Base-by-base conservation (phyloP, 2,329 filamentous ascomycete species). In the Cadophora gregata region DNA sequence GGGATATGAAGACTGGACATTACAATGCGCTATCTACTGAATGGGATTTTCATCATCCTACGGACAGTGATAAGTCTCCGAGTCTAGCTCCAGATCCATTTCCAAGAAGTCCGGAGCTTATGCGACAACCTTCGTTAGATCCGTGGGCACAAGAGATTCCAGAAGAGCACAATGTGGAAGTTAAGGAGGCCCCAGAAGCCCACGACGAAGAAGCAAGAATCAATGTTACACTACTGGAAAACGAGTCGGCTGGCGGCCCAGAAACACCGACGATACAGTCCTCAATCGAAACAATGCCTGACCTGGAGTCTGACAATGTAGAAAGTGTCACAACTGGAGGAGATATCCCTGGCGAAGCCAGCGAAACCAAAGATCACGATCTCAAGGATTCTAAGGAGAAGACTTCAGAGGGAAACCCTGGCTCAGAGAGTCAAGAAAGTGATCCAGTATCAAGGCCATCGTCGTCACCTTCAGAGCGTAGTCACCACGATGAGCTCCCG, bases 381-480 rank as follows among this genome's bases (percentile, higher is more conserved):
- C 12, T n/a, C 8, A 19, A 27, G 29, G 29, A 33, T 31, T n/a
- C 33, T 25, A 2, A 10, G 12, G 47, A 42, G 16, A 36, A 21
- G 16, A 21, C 47, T 29, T 24, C 50, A 42, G 63, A 63, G 48
- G 67, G 51, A 60, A 61, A 62, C 50, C 31, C 33, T 21, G 38
- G n/a, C 16, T 31, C 38, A 63, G 58, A 64, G 53, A 65, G 38
- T 38, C 59, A 59, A 56, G 69, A 72, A 25, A 62, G 60, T 29
- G 70, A 69, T 47, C 59, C 51, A 5, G 60, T 64, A 21, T 72
- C 72, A 10, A 70, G 72, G 48, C 66, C 71, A 24, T 75, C 75
- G 9, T 75, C 73, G 3, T 74, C 75, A 3, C 73, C 71, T 3
- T 77, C 76, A 2, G 74, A 76, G 38, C 67, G 66, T 16, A 76